phyloP scores from a whole-genome alignment of 2,329 filamentous ascomycete species.

The Aspergillus sp. region DNA sequence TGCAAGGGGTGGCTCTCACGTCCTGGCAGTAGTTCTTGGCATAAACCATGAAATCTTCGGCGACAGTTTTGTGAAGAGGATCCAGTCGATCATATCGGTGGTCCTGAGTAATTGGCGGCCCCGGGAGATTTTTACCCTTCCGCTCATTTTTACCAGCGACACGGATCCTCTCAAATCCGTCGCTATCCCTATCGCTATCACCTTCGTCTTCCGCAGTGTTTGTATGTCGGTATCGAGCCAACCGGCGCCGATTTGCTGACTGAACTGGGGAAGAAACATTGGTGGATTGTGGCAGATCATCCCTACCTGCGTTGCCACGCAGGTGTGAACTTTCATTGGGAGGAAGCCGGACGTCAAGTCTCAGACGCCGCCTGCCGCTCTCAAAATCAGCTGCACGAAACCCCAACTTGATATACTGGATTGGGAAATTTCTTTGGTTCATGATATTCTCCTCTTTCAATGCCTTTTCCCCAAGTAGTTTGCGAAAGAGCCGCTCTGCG shows the following conservation, averaged over 20 bases:
- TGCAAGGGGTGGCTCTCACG: slow-evolving; percentile 25
- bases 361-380: slow-evolving; percentile 45
- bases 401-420: slow-evolving; percentile 61
- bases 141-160: slow-evolving; percentile 31
- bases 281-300: slow-evolving; percentile 61
- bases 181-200: slow-evolving; percentile 41
- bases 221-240: slow-evolving; percentile 26
- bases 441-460: slow-evolving; percentile 69
- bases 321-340: slow-evolving; percentile 39
- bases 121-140: slow-evolving; percentile 32
- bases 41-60: slow-evolving; percentile 49
- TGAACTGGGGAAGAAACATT: slow-evolving; percentile 66
- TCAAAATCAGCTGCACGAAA: slow-evolving; percentile 50
- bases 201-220: slow-evolving; percentile 23
- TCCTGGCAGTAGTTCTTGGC: slow-evolving; percentile 46
- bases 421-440: slow-evolving; percentile 66
- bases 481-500: slow-evolving; percentile 79
- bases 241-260: slow-evolving; percentile 41
- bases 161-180: slow-evolving; percentile 45
- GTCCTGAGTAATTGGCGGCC: slow-evolving; percentile 50
- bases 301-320: slow-evolving; percentile 34
- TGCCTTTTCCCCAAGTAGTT: slow-evolving; percentile 70
- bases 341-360: slow-evolving; percentile 55
- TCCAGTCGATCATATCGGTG: slow-evolving; percentile 43
- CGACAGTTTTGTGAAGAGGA: slow-evolving; percentile 43